Evolutionary conservation across 305 asterid species (phyloP), one percentile per base, ranked within the genome.

Genomic region (Striga hermonthica): DNA sequence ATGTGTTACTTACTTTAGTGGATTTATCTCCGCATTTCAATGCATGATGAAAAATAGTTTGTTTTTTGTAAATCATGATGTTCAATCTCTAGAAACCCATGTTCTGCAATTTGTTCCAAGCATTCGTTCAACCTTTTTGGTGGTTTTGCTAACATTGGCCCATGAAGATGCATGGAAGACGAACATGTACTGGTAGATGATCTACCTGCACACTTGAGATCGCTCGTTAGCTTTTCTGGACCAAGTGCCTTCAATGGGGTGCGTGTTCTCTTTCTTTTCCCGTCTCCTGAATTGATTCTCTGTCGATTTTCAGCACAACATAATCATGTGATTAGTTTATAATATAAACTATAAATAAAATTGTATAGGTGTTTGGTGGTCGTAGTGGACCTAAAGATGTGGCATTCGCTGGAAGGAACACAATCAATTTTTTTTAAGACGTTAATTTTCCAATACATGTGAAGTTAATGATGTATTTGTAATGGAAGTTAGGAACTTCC

Each of bases 361-460:
- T 37, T 64, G 47, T 63, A 10, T 54, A 88, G 94, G 71, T 84
- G 34, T 89, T 89, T 78, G 95, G 86, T 78, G 96, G 96, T 4
- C 96, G 86, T 57, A 95, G 96, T 66, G 96, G 96, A 41, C 77
- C 93, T 7, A 93, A 89, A 74, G 96, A 95, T 9, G 96, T 95
- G 16, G 82, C 88, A 31, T 85, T 77, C 68, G 81, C 83, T 39
- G 75, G 67, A 37, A 79, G 70, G 52, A 78, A 84, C 55, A 90
- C 79, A 1, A 77, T 84, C 36, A 75, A 83, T 62, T 78, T 89
- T 69, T 73, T 89, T 56, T 85, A 83, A 76, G 89, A 86, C 53
- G 73, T 79, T 57, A 62, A 79, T 70, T 85, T 89, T 75, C 89
- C 90, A 0, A 68, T 57, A 61, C 84, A 35, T 67, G 76, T 50